phyloP scores from a whole-genome alignment of 2,329 filamentous ascomycete genomes.

The Apiospora hydei region DNA sequence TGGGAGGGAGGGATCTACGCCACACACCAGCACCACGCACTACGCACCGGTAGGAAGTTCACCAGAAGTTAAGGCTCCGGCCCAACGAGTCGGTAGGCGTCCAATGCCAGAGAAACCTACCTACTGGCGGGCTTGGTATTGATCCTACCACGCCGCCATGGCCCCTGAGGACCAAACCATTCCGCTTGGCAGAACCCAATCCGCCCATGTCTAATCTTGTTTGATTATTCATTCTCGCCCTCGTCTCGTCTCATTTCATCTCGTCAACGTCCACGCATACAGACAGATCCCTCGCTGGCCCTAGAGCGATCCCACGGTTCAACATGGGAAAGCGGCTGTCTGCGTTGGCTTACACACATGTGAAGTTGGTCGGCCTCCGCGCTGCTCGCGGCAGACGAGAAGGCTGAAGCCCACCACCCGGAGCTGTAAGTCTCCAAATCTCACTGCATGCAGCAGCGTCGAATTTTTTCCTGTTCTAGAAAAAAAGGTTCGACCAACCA shows the following conservation, averaged over 20 bases:
- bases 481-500: constrained; percentile 8
- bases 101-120: background rate
- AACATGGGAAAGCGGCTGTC: background rate
- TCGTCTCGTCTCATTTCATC: too few relatives aligned
- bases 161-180: background rate
- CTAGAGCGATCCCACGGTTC: background rate
- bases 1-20: background rate
- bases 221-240: background rate
- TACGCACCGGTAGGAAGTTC: background rate
- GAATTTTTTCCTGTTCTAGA: constrained; percentile 3
- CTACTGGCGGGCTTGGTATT: background rate
- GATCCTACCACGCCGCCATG: background rate
- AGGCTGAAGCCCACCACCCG: background rate
- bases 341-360: too few relatives aligned
- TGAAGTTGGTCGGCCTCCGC: background rate
- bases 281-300: background rate
- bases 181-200: background rate
- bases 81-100: background rate
- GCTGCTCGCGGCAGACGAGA: background rate
- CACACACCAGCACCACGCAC: background rate
- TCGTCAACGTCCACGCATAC: background rate
- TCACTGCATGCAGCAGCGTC: constrained; percentile 10
- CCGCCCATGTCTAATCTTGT: background rate
- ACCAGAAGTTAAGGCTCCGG: background rate
- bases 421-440: background rate